Conservation (phyloP, 2,329 filamentous ascomycete genomes). For the Dothidotthia symphoricarpi region DNA sequence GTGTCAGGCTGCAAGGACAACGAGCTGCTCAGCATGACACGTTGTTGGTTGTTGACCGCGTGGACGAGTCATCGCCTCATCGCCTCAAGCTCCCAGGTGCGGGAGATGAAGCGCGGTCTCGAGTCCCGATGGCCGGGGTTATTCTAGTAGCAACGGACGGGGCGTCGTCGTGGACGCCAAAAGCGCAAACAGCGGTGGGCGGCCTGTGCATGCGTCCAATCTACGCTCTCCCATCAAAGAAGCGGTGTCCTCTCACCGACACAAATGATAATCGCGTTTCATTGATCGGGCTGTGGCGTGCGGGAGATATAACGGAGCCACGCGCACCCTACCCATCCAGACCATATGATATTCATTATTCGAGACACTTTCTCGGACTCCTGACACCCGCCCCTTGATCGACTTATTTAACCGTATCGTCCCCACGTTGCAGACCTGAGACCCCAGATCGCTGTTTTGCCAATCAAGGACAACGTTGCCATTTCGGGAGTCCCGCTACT, state of each 20-base stretch:
- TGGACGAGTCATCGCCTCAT: constrained; percentile 27
- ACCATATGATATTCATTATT: constrained; percentile 32
- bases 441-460: constrained; percentile 18
- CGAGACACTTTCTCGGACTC: constrained; percentile 36
- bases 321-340: constrained; percentile 29
- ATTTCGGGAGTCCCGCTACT: constrained; percentile 8
- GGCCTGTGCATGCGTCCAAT: constrained; percentile 28
- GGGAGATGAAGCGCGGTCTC: constrained; percentile 24
- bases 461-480: not conserved
- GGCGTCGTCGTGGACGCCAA: constrained; percentile 21
- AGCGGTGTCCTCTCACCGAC: constrained; percentile 37
- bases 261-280: constrained; percentile 31
- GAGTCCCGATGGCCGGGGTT: constrained; percentile 27
- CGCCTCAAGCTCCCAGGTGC: constrained; percentile 14
- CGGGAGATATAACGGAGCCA: constrained; percentile 34
- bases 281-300: constrained; percentile 20
- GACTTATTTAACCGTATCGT: too few relatives aligned
- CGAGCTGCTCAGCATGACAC: constrained; percentile 16
- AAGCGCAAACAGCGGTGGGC: constrained; percentile 26
- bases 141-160: constrained; percentile 17
- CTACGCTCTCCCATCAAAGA: constrained; percentile 18
- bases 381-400: constrained; percentile 28
- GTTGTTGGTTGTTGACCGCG: constrained; percentile 16
- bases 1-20: constrained; percentile 7
- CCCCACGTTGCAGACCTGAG: constrained; percentile 17